Base-by-base conservation (phyloP, 2,329 filamentous ascomycete genomes). In the Trichophyton simii region DNA sequence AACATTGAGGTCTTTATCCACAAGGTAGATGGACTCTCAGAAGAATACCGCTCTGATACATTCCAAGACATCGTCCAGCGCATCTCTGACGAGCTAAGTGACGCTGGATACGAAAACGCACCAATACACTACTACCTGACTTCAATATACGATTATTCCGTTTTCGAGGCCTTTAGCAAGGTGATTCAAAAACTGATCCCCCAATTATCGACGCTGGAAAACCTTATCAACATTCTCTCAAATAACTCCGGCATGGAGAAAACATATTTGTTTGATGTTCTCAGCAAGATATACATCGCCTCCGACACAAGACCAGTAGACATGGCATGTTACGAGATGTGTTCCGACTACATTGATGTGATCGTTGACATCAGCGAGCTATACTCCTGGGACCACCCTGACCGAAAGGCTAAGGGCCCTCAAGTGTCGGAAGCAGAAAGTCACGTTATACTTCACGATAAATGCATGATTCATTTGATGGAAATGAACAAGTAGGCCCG, bases 1-100 rank as follows among this genome's bases (percentile, higher is more conserved):
- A 96, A 96, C 74, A 88, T 99, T 66, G 92, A 97, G 72, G 92
- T 99, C 58, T 97, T 99, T 75, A 95, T 99, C 68, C 94, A 99
- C 81, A 99, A 99, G 74, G 92, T 96, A 38, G 94, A 99, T 72
- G 92, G 91, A n/a, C 81, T 99, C 15, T 94, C 89, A 31, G 94
- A 97, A 67, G 94, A 99, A 74, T 97, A 94, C 79, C 91, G 94
- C 71, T 85, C 91, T 62, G 94, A 99, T 69, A 95, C 95, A 18
- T 94, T 95, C 77, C 87, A 94, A 63, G 94, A 99, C 75, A 95
- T 99, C 65, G 91, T 91, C 59, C 95, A 97, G 72, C 87, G 91
- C 44, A 96, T 97, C 65, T 91, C 95, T 69, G 94, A 99, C 72
- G 94, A 99, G 73, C 83, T 99, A 36, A 92, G 87, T 9, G 94